Evolutionary conservation across 225 moss, liverwort and hornwort genomes (phyloP).

Genomic region (Pseudisothecium myosuroides): DNA sequence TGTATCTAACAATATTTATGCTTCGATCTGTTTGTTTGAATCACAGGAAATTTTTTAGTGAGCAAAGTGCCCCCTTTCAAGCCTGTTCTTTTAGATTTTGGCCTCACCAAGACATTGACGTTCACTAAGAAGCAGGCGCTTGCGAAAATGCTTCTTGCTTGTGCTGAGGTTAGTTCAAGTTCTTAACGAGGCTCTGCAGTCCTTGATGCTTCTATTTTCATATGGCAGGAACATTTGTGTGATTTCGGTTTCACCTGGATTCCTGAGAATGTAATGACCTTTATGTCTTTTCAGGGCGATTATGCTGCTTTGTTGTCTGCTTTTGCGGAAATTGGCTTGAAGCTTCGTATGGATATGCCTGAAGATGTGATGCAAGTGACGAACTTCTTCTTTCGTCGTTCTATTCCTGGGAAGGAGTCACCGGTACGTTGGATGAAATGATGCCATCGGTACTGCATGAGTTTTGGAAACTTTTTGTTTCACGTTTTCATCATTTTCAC

Average conservation of each 20-base stretch:
- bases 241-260: background rate
- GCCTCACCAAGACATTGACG: slow-evolving; percentile 78
- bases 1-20: background rate
- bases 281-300: slow-evolving; percentile 52
- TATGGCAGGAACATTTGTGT: background rate
- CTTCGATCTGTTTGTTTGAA: background rate
- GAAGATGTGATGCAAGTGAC: slow-evolving; percentile 95
- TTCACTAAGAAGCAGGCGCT: slow-evolving; percentile 91
- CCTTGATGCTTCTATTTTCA: background rate
- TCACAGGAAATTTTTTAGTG: slow-evolving; percentile 80
- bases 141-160: slow-evolving; percentile 90
- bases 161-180: slow-evolving; percentile 66
- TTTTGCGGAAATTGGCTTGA: slow-evolving; percentile 90
- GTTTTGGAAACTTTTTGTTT: background rate
- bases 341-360: slow-evolving; percentile 88
- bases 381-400: slow-evolving; percentile 96
- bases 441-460: background rate
- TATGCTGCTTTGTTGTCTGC: slow-evolving; percentile 82
- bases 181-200: background rate
- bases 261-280: background rate
- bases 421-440: slow-evolving; percentile 30
- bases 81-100: slow-evolving; percentile 91
- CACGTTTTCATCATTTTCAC: background rate
- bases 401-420: slow-evolving; percentile 86
- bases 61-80: slow-evolving; percentile 76